Base-by-base conservation (phyloP, 495 filamentous ascomycete species). In the Hyaloscypha finlandica region DNA sequence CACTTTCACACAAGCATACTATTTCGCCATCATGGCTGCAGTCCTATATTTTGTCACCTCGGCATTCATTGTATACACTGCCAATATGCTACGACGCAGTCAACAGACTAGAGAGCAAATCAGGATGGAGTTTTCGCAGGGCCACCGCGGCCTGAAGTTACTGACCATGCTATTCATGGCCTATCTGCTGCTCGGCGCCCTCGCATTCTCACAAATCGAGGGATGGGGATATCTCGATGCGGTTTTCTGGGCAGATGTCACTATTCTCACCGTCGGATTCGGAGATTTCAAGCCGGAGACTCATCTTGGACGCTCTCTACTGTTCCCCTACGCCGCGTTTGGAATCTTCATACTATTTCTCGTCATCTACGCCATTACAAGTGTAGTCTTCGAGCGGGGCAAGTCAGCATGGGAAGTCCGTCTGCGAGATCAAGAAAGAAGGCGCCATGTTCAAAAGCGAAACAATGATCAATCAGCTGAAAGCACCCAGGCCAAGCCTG, bases 341-440 rank as follows among this genome's bases (percentile, higher is more conserved):
- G 93, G 93, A 3, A 89, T 96, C 59, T 82, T 94, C 25, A 89
- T 88, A 57, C 79, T 96, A 12, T 91, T 92, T 86, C 80, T 97
- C 20, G 88, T 94, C n/a, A 85, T 96, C 66, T 89, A 89, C 5
- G 92, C 89, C 12, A 90, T 97, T 58, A 84, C 91, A 19, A 87
- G 85, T 9, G 76, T 95, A 29, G 85, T 91, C 0, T 79, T 96
- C 3, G 91, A 94, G 68, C 84, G 88, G n/a, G 91, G 89, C 4
- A 88, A 87, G 68, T 76, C 83, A 64, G 88, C 88, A 68, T 80
- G 94, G 33, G 81, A 82, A n/a, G 86, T 86, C 16, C 82, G 89
- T 0, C 80, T 93, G 66, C 76, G 87, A 4, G 90, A 92, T 68
- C 91, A 86, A 68, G 86, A 88, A 62, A 80, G 90, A 5, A 78